These are phyloP conservation scores for Spergularia marina DNA, from an alignment of 148 eudicot genomes.

Conservation along the genomic window DNA sequence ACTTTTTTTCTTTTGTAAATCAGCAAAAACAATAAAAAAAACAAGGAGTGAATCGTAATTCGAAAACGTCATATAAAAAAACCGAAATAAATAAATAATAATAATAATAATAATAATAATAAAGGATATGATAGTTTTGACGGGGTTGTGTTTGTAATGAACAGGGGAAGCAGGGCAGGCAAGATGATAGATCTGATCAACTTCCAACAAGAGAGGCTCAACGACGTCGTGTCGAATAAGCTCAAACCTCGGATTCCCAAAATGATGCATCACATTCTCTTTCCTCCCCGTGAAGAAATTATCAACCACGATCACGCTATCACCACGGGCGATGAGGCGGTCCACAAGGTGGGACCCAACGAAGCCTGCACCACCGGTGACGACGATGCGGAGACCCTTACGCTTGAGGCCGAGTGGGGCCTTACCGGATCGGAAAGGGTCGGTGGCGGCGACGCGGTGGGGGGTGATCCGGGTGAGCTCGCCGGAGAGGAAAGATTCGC, in stretches of 20 bases:
- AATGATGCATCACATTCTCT: conserved; percentile 87
- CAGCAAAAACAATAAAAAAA: no score
- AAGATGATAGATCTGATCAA: conserved; percentile 94
- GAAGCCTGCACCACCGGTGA: conserved; percentile 93
- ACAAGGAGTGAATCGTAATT: no score
- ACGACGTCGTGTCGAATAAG: conserved; percentile 96
- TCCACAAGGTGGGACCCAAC: conserved; percentile 95
- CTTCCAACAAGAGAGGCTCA: conserved; percentile 80
- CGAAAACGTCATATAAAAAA: not conserved
- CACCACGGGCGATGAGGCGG: conserved; percentile 71
- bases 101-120: not conserved
- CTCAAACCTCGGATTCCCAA: conserved; percentile 86
- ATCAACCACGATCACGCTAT: conserved; percentile 91
- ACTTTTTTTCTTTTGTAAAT: no score
- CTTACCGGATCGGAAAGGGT: conserved; percentile 57
- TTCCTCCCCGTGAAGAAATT: conserved; percentile 92
- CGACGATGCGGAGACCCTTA: conserved; percentile 81
- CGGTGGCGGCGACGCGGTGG: conserved; percentile 5
- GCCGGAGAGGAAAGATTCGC: conserved; percentile 30
- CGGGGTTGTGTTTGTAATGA: conserved; percentile 95
- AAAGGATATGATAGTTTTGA: conserved; percentile 96
- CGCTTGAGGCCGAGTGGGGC: conserved; percentile 70
- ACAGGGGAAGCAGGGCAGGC: conserved; percentile 99
- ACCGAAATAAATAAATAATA: not conserved
- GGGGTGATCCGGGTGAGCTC: conserved; percentile 28